Evolutionary conservation across 1,284 basidiomycete species (phyloP).

Genomic region (Polyporus tsugae): DNA sequence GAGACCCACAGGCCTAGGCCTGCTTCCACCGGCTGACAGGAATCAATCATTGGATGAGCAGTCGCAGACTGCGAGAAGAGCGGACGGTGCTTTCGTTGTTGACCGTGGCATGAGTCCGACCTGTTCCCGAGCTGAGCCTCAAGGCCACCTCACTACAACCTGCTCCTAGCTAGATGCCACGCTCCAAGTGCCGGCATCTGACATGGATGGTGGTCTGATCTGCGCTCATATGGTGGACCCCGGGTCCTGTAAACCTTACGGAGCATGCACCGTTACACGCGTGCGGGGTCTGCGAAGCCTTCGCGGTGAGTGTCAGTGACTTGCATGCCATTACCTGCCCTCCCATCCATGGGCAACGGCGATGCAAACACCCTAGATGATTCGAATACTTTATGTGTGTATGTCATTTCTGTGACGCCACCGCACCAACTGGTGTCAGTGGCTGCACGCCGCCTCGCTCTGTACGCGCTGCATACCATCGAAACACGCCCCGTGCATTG

Average conservation of each 20-base stretch:
- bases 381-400: background rate
- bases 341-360: background rate
- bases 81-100: background rate
- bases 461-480: background rate
- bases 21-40: background rate
- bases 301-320: background rate
- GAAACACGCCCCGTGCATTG: background rate
- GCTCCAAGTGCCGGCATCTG: background rate
- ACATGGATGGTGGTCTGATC: background rate
- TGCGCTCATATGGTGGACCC: background rate
- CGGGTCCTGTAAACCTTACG: background rate
- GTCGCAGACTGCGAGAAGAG: background rate
- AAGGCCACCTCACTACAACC: background rate
- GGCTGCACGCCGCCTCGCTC: background rate
- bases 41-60: background rate
- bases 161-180: background rate
- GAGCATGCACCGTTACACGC: background rate
- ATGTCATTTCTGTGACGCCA: background rate
- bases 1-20: background rate
- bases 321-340: background rate
- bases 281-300: background rate
- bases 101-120: background rate
- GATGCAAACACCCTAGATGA: background rate
- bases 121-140: background rate
- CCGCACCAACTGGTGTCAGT: background rate